Conservation (phyloP, 2,329 filamentous ascomycete genomes). For the Ophiostoma pallidulum region DNA sequence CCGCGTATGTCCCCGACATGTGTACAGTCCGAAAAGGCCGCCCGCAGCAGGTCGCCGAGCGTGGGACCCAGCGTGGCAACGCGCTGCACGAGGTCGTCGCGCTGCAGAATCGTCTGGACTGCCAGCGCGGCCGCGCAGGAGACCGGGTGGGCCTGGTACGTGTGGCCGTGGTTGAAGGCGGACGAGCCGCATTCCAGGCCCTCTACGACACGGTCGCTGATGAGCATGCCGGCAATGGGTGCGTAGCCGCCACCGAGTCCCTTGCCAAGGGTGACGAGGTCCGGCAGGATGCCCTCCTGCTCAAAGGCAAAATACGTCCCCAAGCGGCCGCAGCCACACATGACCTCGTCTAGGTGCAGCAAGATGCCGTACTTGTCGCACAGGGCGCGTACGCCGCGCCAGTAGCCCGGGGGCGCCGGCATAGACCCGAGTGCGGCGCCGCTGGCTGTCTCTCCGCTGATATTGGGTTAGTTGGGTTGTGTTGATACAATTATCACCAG, state of each 20-base stretch:
- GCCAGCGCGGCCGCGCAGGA: constrained; percentile 53
- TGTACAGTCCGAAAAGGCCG: constrained; percentile 21
- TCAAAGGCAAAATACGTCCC: constrained; percentile 55
- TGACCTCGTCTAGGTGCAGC: constrained; percentile 70
- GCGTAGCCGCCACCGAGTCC: constrained; percentile 55
- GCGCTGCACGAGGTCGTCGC: constrained; percentile 50
- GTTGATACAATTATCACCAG: too few relatives aligned
- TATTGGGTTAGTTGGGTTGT: not conserved
- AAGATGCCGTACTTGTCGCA: constrained; percentile 64
- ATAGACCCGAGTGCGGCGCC: constrained; percentile 64
- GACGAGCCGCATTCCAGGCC: constrained; percentile 26
- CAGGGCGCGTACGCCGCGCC: constrained; percentile 55
- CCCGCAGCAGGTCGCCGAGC: constrained; percentile 37
- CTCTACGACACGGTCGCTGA: constrained; percentile 41
- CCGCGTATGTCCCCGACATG: constrained; percentile 53
- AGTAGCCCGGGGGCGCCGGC: constrained; percentile 56
- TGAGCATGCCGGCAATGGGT: constrained; percentile 51
- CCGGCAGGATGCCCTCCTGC: constrained; percentile 42
- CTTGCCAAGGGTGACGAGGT: constrained; percentile 59
- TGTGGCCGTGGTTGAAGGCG: constrained; percentile 45
- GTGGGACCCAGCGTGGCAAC: constrained; percentile 43
- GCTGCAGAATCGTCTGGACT: constrained; percentile 48
- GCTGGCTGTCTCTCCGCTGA: constrained; percentile 50
- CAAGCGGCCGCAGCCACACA: constrained; percentile 56
- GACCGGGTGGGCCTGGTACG: constrained; percentile 51